A percentile compares a stretch with the other conserved stretches of the same genome.
Conservation (phyloP, 306 rosid genomes). For the Styphnolobium japonicum region DNA sequence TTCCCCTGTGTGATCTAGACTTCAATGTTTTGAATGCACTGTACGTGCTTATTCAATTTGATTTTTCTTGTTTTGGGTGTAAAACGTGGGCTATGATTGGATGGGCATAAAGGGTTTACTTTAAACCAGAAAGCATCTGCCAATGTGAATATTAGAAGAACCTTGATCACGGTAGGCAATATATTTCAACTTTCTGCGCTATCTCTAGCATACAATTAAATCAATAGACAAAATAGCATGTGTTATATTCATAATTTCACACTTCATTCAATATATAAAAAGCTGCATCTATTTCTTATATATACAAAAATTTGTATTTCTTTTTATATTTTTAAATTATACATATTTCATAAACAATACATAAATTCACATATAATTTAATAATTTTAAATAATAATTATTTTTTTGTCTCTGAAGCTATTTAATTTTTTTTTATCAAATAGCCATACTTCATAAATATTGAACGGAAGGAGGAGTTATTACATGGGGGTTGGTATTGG, state of each 20-base stretch:
- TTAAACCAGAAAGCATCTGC: conserved; percentile 16
- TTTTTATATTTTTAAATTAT: background rate
- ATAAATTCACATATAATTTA: background rate
- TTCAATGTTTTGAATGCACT: background rate
- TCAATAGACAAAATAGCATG: conserved; percentile 5
- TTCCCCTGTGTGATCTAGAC: conserved; percentile 22
- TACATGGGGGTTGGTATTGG: conserved; percentile 32
- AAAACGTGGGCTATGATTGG: conserved; percentile 23
- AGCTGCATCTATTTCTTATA: too few species aligned
- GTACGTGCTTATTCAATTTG: conserved; percentile 12
- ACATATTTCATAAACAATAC: background rate
- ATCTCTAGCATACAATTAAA: conserved; percentile 10
- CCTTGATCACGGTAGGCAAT: conserved; percentile 13
- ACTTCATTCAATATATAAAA: background rate
- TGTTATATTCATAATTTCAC: conserved; percentile 2
- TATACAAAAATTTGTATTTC: background rate
- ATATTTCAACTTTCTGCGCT: conserved; percentile 11
- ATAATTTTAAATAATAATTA: background rate
- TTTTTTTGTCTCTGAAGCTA: background rate
- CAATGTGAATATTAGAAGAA: background rate
- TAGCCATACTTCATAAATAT: background rate
- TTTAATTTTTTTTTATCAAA: background rate
- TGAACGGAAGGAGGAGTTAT: background rate
- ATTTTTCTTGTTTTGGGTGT: conserved; percentile 32
- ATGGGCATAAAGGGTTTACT: background rate